Evolutionary conservation across 805 yeast genomes (phyloP).

Genomic region (Yarrowia sp.): DNA sequence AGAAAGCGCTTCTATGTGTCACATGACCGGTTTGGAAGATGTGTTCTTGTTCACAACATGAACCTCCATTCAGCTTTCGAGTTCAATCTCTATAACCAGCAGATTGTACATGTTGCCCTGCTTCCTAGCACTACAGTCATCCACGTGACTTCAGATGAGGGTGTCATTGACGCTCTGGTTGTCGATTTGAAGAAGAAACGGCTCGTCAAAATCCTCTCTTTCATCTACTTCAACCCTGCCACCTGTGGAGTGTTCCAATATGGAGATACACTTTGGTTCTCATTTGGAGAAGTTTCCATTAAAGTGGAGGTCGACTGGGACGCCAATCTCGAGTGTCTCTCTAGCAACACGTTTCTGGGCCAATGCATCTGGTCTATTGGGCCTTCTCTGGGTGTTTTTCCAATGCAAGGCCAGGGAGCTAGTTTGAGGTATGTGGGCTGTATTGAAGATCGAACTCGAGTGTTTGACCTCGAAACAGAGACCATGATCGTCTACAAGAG

Average conservation of each 20-base stretch:
- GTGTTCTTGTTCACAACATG: slow-evolving; percentile 10
- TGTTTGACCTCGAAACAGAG: slow-evolving; percentile 15
- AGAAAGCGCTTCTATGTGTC: slow-evolving; percentile 14
- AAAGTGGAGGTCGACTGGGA: slow-evolving; percentile 13
- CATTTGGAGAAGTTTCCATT: slow-evolving; percentile 24
- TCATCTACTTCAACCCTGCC: slow-evolving; percentile 16
- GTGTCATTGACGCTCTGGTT: not conserved
- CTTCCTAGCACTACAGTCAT: slow-evolving; percentile 2
- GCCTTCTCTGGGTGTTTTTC: slow-evolving; percentile 17
- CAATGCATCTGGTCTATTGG: slow-evolving; percentile 5
- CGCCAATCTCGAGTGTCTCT: not conserved
- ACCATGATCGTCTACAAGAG: slow-evolving; percentile 9
- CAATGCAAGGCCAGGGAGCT: slow-evolving; percentile 1
- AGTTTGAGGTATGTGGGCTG: slow-evolving; percentile 12
- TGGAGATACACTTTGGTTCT: slow-evolving; percentile 3
- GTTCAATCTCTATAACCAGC: slow-evolving; percentile 23
- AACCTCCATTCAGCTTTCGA: slow-evolving; percentile 9
- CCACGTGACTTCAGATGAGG: slow-evolving; percentile 7
- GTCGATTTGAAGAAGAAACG: slow-evolving; percentile 4
- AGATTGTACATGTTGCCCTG: slow-evolving; percentile 23
- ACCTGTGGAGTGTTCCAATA: slow-evolving; percentile 21
- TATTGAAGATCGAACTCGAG: not conserved
- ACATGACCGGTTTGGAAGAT: slow-evolving; percentile 17
- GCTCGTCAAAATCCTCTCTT: slow-evolving; percentile 26
- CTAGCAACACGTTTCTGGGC: not conserved